Evolutionary conservation across 2,329 filamentous ascomycete species (phyloP).

Genomic region (Aspergillus fischeri): DNA sequence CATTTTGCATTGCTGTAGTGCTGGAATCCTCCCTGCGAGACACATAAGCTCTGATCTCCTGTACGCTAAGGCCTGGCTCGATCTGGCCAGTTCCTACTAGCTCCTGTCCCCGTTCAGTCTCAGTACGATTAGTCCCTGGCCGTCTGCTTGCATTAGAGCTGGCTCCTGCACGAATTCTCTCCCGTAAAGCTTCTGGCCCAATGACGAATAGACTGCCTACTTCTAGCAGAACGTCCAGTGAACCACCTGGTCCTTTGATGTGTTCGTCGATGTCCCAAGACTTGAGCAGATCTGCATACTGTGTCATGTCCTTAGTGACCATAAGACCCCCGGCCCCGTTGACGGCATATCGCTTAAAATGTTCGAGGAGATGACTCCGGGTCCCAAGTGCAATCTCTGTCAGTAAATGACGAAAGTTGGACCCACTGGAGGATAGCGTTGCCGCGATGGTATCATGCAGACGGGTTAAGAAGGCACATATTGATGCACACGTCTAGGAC

Average conservation of each 20-base stretch:
- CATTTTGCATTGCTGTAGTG: conserved; percentile 76
- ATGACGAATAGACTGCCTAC: conserved; percentile 96
- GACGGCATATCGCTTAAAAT: conserved; percentile 91
- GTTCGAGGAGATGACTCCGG: conserved; percentile 75
- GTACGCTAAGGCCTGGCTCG: conserved; percentile 51
- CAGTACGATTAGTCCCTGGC: conserved; percentile 43
- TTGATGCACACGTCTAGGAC: conserved; percentile 65
- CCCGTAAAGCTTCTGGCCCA: conserved; percentile 70
- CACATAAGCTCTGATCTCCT: conserved; percentile 73
- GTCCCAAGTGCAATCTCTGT: conserved; percentile 79
- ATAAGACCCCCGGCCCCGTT: conserved; percentile 91
- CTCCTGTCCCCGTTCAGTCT: conserved; percentile 19
- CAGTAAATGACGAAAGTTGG: conserved; percentile 77
- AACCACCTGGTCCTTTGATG: conserved; percentile 43
- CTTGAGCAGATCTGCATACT: conserved; percentile 81
- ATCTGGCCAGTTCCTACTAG: conserved; percentile 41
- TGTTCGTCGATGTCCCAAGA: conserved; percentile 73
- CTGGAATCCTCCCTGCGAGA: conserved; percentile 78
- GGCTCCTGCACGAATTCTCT: conserved; percentile 62
- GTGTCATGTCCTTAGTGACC: conserved; percentile 92
- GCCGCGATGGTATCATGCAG: conserved; percentile 60
- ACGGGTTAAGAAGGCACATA: conserved; percentile 73
- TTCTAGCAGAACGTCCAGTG: conserved; percentile 83
- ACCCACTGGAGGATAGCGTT: conserved; percentile 60
- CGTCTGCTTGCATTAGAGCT: conserved; percentile 40